Conservation (phyloP, 2,329 filamentous ascomycete species). For the Dothidotthia symphoricarpi region DNA sequence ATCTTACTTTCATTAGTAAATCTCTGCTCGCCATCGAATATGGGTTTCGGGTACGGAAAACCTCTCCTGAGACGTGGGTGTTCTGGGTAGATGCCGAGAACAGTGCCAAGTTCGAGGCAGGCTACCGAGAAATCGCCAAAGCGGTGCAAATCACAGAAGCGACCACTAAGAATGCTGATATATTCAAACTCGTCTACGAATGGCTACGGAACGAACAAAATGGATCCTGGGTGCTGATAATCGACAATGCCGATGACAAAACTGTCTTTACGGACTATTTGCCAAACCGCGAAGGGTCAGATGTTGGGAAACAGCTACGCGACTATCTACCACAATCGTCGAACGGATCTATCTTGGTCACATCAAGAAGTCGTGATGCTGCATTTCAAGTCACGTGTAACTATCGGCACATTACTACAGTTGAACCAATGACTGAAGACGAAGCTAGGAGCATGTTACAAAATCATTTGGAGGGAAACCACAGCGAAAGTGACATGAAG, state of each 20-base stretch:
- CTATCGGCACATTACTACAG: conserved; percentile 1
- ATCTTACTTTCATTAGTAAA: conserved; percentile 6
- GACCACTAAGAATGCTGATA: conserved; percentile 9
- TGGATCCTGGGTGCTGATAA: conserved; percentile 17
- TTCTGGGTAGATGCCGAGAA: conserved; percentile 18
- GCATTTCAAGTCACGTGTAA: conserved; percentile 10
- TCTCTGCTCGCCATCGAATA: conserved; percentile 22
- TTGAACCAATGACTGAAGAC: conserved; percentile 8
- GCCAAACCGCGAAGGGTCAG: background rate
- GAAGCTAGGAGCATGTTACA: conserved; percentile 7
- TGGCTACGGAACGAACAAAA: conserved; percentile 17
- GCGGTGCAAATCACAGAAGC: conserved; percentile 5
- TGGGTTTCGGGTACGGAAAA: conserved; percentile 5
- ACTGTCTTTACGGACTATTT: conserved; percentile 3
- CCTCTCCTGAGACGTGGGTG: conserved; percentile 10
- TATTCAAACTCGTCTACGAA: conserved; percentile 10
- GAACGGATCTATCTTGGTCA: conserved; percentile 9
- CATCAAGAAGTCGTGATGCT: conserved; percentile 8
- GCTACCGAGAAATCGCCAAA: conserved; percentile 17
- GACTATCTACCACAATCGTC: conserved; percentile 3
- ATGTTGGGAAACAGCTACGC: background rate
- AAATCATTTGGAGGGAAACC: conserved; percentile 4
- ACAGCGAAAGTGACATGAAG: background rate
- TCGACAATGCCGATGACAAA: conserved; percentile 24
- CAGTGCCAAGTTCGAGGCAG: conserved; percentile 8